phyloP scores from a whole-genome alignment of 2,329 filamentous ascomycete species.

The Fusarium globosum region DNA sequence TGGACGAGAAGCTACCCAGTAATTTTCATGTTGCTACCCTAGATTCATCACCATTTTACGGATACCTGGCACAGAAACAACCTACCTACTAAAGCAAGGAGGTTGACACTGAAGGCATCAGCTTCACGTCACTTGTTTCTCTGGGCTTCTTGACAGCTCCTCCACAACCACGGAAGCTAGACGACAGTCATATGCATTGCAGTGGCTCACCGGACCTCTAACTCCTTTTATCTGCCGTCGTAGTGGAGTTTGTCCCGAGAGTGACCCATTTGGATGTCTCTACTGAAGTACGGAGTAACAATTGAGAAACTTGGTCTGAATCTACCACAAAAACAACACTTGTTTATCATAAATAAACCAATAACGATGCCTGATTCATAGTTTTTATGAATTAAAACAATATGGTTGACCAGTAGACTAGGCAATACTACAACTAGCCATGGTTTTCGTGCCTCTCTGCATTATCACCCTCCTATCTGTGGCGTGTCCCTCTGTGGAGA shows the following conservation, averaged over 20 bases:
- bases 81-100: background rate
- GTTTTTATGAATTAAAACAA: background rate
- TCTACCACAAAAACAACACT: background rate
- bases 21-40: background rate
- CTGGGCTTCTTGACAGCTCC: background rate
- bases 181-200: background rate
- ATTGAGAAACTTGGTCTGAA: background rate
- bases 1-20: background rate
- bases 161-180: background rate
- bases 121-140: background rate
- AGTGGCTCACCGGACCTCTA: slow-evolving; percentile 9
- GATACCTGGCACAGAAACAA: background rate
- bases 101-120: background rate
- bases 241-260: slow-evolving; percentile 1
- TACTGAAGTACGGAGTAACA: background rate
- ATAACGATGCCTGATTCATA: background rate
- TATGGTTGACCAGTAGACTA: background rate
- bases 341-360: background rate
- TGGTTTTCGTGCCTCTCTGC: background rate
- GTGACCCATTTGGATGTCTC: background rate
- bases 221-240: slow-evolving; percentile 1
- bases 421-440: background rate
- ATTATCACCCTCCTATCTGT: background rate
- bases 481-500: slow-evolving; percentile 19
- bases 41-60: background rate